phyloP scores from a whole-genome alignment of 1,284 basidiomycete species.

The Rhizoctonia solani region DNA sequence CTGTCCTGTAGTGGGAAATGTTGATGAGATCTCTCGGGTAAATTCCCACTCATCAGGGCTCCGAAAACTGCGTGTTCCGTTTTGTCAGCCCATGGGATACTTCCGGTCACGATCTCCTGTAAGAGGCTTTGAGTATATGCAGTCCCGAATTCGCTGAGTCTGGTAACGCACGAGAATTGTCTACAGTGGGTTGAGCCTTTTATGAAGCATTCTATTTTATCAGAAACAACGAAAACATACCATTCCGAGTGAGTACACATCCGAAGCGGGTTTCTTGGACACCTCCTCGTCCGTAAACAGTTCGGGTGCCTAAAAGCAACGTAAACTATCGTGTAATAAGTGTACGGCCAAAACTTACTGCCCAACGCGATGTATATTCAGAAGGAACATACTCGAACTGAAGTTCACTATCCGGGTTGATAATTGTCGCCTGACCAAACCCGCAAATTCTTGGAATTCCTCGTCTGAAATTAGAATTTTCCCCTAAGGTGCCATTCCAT shows the following conservation, averaged over 20 bases:
- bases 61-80: neutral
- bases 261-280: neutral
- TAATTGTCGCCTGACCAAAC: too few relatives aligned
- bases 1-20: neutral
- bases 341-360: neutral
- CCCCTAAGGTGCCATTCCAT: neutral
- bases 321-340: too few relatives aligned
- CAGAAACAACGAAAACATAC: neutral
- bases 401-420: too few relatives aligned
- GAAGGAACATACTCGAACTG: too few relatives aligned
- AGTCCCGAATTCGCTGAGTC: neutral
- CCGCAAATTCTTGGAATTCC: too few relatives aligned
- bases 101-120: conserved; percentile 19
- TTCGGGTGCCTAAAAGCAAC: neutral
- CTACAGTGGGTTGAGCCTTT: neutral
- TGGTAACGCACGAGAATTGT: conserved; percentile 7
- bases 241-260: neutral
- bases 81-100: neutral
- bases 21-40: neutral
- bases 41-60: neutral
- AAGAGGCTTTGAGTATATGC: neutral
- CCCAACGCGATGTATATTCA: neutral
- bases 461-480: neutral
- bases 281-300: neutral
- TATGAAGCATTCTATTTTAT: neutral